Conservation (phyloP, 371 early-diverging fungal species). For the Quaeritorhiza haematococci region DNA sequence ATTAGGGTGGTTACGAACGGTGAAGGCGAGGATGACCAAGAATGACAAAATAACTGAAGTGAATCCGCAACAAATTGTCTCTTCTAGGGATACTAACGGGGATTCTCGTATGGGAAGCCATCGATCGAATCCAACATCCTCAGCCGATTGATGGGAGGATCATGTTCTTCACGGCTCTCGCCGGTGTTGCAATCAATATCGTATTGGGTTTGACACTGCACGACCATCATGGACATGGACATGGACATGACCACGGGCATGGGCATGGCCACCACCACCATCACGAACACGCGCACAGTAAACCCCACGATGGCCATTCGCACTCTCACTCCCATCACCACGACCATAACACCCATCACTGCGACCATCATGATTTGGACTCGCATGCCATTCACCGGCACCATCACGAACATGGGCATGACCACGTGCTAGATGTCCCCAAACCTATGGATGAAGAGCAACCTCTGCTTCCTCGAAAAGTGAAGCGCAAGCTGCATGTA, state of each 20-base stretch:
- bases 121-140: conserved; percentile 68
- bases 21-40: no score
- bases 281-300: conserved; percentile 32
- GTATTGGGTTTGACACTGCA: conserved; percentile 41
- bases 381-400: conserved; percentile 6
- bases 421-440: conserved; percentile 24
- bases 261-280: conserved; percentile 31
- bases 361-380: conserved; percentile 5
- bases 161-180: conserved; percentile 58
- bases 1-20: no score
- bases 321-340: conserved; percentile 25
- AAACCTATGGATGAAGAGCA: neutral
- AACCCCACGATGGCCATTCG: conserved; percentile 26
- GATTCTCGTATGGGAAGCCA: conserved; percentile 68
- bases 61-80: no score
- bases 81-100: conserved; percentile 53
- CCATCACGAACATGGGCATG: conserved; percentile 35
- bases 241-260: conserved; percentile 28
- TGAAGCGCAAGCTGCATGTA: neutral
- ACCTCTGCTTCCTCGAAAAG: neutral
- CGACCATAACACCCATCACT: conserved; percentile 5
- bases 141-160: conserved; percentile 61
- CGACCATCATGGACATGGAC: conserved; percentile 37
- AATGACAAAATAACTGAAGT: no score
- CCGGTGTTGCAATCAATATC: conserved; percentile 75